Conservation (phyloP, 108 stramenopile species). For the Fragilaria crotonensis region DNA sequence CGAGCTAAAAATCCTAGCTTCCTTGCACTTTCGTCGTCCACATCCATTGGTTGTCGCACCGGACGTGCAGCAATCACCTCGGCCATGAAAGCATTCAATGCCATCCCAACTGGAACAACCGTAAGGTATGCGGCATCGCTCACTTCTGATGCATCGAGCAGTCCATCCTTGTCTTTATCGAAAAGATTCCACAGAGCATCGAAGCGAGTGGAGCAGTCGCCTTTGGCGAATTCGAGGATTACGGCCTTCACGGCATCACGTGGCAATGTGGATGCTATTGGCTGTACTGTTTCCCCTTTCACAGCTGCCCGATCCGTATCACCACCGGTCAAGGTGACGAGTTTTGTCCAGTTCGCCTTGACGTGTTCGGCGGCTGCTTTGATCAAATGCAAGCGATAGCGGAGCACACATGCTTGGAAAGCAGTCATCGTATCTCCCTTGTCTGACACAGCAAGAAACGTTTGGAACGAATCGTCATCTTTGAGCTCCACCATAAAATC, state of each 20-base stretch:
- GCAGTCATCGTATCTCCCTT: conserved; percentile 3
- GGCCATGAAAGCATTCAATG: conserved; percentile 29
- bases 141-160: conserved; percentile 84
- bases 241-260: conserved; percentile 22
- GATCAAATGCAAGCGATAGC: conserved; percentile 28
- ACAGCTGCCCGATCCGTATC: conserved; percentile 79
- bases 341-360: conserved; percentile 36
- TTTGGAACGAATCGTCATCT: conserved; percentile 7
- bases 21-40: neutral
- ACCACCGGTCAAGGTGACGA: conserved; percentile 56
- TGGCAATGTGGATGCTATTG: conserved; percentile 22
- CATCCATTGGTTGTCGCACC: conserved; percentile 8
- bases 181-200: conserved; percentile 67
- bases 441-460: neutral
- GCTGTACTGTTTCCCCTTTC: conserved; percentile 19
- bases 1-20: conserved; percentile 52
- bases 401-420: conserved; percentile 21
- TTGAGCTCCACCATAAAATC: conserved; percentile 25
- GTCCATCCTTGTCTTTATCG: conserved; percentile 72
- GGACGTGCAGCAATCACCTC: conserved; percentile 24
- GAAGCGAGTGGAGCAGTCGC: conserved; percentile 39
- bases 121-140: conserved; percentile 46
- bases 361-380: conserved; percentile 29
- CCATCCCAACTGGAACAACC: conserved; percentile 46
- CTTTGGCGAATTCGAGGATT: conserved; percentile 35